Evolutionary conservation across 2,329 filamentous ascomycete species (phyloP).

Genomic region (Apiospora phragmitis): DNA sequence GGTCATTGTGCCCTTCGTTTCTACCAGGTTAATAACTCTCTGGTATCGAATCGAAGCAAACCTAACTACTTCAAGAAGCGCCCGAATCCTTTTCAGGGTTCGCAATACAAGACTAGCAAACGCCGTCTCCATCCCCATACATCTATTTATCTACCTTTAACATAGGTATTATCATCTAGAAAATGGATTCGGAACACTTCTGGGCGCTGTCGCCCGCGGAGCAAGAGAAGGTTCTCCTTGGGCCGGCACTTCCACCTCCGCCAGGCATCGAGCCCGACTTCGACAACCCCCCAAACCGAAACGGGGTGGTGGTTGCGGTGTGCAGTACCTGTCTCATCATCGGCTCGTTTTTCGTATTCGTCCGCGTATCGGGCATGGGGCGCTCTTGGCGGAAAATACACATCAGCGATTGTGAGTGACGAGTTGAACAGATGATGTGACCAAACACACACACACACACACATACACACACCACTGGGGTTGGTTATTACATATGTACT

Average conservation of each 20-base stretch:
- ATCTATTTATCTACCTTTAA: not conserved
- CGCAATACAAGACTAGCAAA: not conserved
- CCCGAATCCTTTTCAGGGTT: not conserved
- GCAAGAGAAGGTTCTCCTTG: not conserved
- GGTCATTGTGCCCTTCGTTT: not conserved
- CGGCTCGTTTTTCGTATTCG: not conserved
- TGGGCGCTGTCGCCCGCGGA: not conserved
- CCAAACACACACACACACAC: too few species aligned
- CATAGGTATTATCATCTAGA: too few species aligned
- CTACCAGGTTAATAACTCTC: not conserved
- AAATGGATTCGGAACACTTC: not conserved
- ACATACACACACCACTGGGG: too few species aligned
- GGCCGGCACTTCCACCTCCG: conserved; percentile 11
- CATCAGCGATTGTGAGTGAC: not conserved
- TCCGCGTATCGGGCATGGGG: not conserved
- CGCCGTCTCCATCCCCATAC: not conserved
- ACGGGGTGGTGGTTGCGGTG: not conserved
- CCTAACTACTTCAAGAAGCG: too few species aligned
- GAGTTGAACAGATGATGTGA: not conserved
- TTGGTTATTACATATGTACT: too few species aligned
- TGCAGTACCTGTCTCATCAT: not conserved
- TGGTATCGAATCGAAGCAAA: not conserved
- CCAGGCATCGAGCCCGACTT: conserved; percentile 11
- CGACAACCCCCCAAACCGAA: conserved; percentile 12
- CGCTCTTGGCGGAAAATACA: not conserved